phyloP scores from a whole-genome alignment of 768 basidiomycete genomes.

The Lactarius hatsudake region DNA sequence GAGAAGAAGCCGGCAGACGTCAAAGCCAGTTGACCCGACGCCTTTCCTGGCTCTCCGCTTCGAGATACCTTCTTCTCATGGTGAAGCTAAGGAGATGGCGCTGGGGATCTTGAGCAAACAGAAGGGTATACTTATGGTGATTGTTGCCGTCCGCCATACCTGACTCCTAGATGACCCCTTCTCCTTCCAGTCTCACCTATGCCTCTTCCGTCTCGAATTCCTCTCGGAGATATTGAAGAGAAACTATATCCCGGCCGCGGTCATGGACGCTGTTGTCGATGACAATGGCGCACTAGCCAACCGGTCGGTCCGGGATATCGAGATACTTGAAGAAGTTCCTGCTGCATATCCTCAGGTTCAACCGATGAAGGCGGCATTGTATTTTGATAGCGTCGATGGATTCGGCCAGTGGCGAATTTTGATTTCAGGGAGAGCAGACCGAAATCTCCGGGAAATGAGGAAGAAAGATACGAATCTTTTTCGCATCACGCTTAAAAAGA shows the following conservation, averaged over 20 bases:
- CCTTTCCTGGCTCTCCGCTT: conserved; percentile 34
- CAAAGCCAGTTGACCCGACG: conserved; percentile 29
- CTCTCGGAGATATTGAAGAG: conserved; percentile 8
- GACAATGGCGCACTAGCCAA: neutral
- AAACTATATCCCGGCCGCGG: conserved; percentile 8
- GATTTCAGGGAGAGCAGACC: conserved; percentile 49
- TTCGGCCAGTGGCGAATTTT: conserved; percentile 66
- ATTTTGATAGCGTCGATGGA: conserved; percentile 55
- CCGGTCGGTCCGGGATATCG: neutral
- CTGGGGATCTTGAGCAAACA: conserved; percentile 30
- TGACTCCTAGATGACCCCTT: neutral
- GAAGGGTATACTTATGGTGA: conserved; percentile 30
- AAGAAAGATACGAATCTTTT: conserved; percentile 47
- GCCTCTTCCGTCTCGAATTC: conserved; percentile 9
- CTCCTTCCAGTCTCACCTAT: conserved; percentile 11
- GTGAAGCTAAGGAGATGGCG: conserved; percentile 28
- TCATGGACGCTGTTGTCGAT: neutral
- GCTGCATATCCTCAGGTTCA: conserved; percentile 47
- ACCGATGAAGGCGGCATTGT: conserved; percentile 57
- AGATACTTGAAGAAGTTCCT: conserved; percentile 24
- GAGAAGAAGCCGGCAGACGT: conserved; percentile 19
- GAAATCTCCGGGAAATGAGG: conserved; percentile 47
- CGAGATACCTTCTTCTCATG: conserved; percentile 30
- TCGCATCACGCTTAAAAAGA: conserved; percentile 61
- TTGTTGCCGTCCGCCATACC: conserved; percentile 19